Evolutionary conservation across 768 basidiomycete genomes (phyloP), one percentile per base, ranked within the genome.

Genomic region (Hysterangium stoloniferum): DNA sequence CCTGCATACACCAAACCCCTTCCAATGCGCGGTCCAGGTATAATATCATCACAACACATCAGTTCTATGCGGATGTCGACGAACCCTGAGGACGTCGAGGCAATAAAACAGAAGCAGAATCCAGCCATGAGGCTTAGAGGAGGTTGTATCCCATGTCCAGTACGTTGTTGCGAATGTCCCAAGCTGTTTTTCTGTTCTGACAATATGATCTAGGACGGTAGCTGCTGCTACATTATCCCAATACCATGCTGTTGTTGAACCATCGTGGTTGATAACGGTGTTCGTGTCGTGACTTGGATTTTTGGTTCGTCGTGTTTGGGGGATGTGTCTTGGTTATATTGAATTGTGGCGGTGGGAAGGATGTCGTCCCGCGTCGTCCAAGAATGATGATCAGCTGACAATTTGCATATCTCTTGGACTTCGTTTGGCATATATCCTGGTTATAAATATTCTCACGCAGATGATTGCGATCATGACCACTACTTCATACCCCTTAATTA

Each of bases 121-220:
- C 40, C 29, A 31, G 49, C 31, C 1, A 24, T 42, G 38, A 51
- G 49, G 29, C 37, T 51, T 31, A 20, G 49, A 41, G 49, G 49
- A 29, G 49, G 49, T 11, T 51, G 49, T 43, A 42, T 51, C 20
- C 49, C 49, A 13, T 51, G 49, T 40, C 49, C 49, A 27, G 49
- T 51, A 43, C 25, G 49, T 35, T 4, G 3, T 29, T 8, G 35
- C n/a, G 6, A 7, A n/a, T n/a, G 20, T 37, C 7, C n/a, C 20
- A 37, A 20, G n/a, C 35, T 37, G n/a, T 37, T 5, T 7, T 37
- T 20, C n/a, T 37, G 5, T n/a, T 37, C 35, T 37, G 35, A 37
- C 35, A 3, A 37, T 37, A 7, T n/a, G 8, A 15, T n/a, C 27
- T n/a, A 42, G 38, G 49, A 40, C 28, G 48, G 41, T 24, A 40